Base-by-base conservation (phyloP, 352 stramenopile species). In the Globisporangium sylvaticum region DNA sequence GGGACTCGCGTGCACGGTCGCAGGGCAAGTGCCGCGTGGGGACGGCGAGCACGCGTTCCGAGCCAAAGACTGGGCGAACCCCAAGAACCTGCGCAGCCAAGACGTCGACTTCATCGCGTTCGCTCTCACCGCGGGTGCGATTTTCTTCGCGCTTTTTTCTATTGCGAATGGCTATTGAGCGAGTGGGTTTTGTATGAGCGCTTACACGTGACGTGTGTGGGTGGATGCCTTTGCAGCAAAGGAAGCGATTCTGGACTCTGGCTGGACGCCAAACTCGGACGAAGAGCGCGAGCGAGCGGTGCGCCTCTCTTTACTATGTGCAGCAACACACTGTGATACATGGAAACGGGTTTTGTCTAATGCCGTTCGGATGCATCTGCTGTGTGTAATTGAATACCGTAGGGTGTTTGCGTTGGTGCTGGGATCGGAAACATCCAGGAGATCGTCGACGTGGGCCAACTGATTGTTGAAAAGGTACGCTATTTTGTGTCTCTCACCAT, bases 351-450 rank as follows among this genome's bases (percentile, higher is more conserved):
- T 1, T 10, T 15, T 24, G n/a, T 27, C n/a, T 53, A 27, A 53
- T 18, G 12, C 12, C 9, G 9, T 42, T 14, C n/a, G 10, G 12
- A 10, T 18, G 34, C 34, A 18, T 18, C 2, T 48, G 39, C 8
- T 63, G 46, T 70, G 12, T 39, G 34, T 46, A 24, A 29, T 27
- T 42, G 22, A 15, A 5, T 15, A 60, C 37, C 31, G 8, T 62
- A 96, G 83, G 87, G 89, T n/a, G 87, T 95, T 29, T 87, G 87
- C 29, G 81, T 97, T 52, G 88, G 87, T 24, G 84, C 89, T 22
- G 88, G 80, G n/a, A 96, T 95, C 55, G 89, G 86, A 8, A 95
- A 96, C 65, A 89, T 95, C 25, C 78, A 95, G 29, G 87, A 96
- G 63, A 89, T 96, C 52, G 85, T 93, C 42, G 79, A 94, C 65